Percentiles rank a stretch among this genome's conserved stretches.
These are phyloP conservation scores for Termitomyces sp. DNA, from an alignment of 768 basidiomycete genomes.

Conservation along the genomic window DNA sequence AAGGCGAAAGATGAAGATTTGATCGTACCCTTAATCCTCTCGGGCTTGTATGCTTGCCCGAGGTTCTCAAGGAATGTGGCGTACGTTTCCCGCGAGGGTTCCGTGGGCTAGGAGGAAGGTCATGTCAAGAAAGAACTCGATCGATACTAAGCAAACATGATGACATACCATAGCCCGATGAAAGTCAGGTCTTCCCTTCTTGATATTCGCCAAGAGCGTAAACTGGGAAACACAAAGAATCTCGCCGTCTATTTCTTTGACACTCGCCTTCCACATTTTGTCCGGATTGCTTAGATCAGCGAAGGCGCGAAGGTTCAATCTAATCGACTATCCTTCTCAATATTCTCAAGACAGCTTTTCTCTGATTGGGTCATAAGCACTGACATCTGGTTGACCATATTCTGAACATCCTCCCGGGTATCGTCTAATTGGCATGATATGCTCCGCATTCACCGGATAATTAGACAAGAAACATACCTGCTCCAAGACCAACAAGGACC, in stretches of 20 bases:
- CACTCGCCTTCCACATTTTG: conserved; percentile 82
- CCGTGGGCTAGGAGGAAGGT: conserved; percentile 47
- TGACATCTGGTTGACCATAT: conserved; percentile 82
- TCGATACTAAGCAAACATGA: not conserved
- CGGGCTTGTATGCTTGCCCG: conserved; percentile 60
- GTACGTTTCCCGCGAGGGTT: conserved; percentile 69
- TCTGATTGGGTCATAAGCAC: conserved; percentile 12
- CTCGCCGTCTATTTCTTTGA: conserved; percentile 87
- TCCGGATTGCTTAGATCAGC: conserved; percentile 49
- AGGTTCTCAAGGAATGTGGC: conserved; percentile 68
- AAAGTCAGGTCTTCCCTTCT: conserved; percentile 91
- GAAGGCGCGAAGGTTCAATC: conserved; percentile 74
- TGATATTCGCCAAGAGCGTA: conserved; percentile 82
- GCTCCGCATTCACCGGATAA: not conserved
- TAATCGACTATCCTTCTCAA: conserved; percentile 25
- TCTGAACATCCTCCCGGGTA: conserved; percentile 65
- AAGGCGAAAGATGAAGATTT: conserved; percentile 6
- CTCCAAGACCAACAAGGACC: conserved; percentile 87
- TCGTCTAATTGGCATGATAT: conserved; percentile 58
- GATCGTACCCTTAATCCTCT: conserved; percentile 73
- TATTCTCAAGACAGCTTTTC: not conserved
- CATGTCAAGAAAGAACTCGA: not conserved
- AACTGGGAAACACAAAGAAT: conserved; percentile 95
- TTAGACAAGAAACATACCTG: conserved; percentile 45
- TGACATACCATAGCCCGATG: conserved; percentile 83